These are phyloP conservation scores for Cyclotella sp. DNA, from an alignment of 108 stramenopile genomes.

Conservation along the genomic window DNA sequence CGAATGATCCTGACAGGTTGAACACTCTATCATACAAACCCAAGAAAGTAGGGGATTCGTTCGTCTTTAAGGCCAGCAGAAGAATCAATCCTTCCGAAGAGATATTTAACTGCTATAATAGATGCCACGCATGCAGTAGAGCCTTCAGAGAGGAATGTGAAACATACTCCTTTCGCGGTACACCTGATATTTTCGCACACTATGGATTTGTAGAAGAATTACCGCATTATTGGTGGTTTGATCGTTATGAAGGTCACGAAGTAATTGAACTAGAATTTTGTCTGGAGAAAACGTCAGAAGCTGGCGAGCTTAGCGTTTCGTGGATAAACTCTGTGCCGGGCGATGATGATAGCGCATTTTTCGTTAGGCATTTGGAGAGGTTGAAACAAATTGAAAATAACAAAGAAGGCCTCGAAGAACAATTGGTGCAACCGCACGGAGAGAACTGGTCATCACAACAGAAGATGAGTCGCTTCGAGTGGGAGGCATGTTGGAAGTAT, in stretches of 20 bases:
- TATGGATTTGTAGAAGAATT: conserved; percentile 47
- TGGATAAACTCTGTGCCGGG: conserved; percentile 4
- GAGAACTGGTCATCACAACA: not conserved
- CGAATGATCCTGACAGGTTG: conserved; percentile 43
- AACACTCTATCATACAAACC: conserved; percentile 52
- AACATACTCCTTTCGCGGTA: conserved; percentile 34
- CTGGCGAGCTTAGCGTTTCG: not conserved
- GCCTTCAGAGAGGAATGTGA: conserved; percentile 29
- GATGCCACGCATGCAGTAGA: conserved; percentile 47
- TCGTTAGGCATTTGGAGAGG: conserved; percentile 3
- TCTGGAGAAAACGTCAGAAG: not conserved
- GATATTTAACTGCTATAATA: conserved; percentile 53
- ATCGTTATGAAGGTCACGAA: conserved; percentile 9
- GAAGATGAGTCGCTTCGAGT: conserved; percentile 2
- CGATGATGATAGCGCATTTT: not conserved
- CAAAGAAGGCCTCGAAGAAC: not conserved
- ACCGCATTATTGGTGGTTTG: conserved; percentile 51
- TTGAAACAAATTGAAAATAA: not conserved
- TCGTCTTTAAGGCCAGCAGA: conserved; percentile 39
- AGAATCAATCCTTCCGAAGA: conserved; percentile 45
- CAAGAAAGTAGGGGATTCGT: conserved; percentile 23
- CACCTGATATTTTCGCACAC: conserved; percentile 51
- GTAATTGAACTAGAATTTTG: conserved; percentile 32
- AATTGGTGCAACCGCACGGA: not conserved
- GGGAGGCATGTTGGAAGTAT: conserved; percentile 13